Evolutionary conservation across 805 yeast genomes (phyloP), one percentile per base, ranked within the genome.

Genomic region (Myxozyma vanderwaltii): DNA sequence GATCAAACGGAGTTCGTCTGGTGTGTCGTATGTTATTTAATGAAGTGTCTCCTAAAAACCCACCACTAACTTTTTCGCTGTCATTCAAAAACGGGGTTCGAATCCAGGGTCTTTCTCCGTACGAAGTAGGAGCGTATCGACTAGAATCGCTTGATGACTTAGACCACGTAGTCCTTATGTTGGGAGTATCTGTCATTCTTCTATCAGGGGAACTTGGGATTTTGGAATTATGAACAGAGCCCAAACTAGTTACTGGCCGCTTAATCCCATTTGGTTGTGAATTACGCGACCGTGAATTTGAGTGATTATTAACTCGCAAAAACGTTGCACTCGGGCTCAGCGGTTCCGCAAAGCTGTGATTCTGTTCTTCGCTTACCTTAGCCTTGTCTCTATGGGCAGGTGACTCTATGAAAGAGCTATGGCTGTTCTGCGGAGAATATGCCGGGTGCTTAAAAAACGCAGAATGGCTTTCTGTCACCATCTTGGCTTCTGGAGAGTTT

Each of bases 241-340:
- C 51, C 10, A 23, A 33, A 24, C 51, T 48, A 2, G 51, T 48
- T 12, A 21, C 43, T 21, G 51, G 51, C 12, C 51, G 51, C 15
- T 48, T 48, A 19, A 48, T 48, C 6, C 43, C 33, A 6, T 48
- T 17, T 13, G 24, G 19, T n/a, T 48, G 17, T 12, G 41, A 19
- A 12, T 6, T 36, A 7, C 35, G 51, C 2, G 7, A 15, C 17
- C 33, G 27, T 10, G 39, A 31, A 19, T 19, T 31, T 5, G 50
- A 7, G 17, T 4, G 19, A 17, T 44, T 24, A 15, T 15, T n/a
- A 24, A 23, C 15, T 8, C 35, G 10, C 3, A n/a, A 35, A 15
- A 26, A 21, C n/a, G 35, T 44, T 4, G 48, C 29, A 26, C 46
- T 41, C 29, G 46, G 46, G 13, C 46, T 41, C 29, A 29, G 46